Percentiles rank a stretch among this genome's conserved stretches.
Evolutionary conservation across 2,329 filamentous ascomycete species (phyloP).

Genomic region (Alternaria triticimaculans): DNA sequence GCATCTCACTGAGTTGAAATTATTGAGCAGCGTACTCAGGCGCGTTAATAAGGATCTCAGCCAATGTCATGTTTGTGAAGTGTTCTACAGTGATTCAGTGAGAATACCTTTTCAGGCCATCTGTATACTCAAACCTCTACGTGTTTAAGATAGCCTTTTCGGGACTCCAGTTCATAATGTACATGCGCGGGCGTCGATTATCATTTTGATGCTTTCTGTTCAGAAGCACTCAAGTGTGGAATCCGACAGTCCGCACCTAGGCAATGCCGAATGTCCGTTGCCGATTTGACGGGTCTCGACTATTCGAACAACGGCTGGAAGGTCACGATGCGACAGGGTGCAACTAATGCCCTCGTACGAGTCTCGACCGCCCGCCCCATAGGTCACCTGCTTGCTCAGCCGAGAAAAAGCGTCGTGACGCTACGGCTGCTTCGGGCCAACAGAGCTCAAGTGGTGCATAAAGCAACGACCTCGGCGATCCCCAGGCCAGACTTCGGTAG

Average conservation of each 20-base stretch:
- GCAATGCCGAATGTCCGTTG: not conserved
- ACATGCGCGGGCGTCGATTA: not conserved
- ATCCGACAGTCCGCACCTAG: not conserved
- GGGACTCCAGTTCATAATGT: not conserved
- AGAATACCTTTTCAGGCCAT: not conserved
- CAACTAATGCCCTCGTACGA: conserved; percentile 1
- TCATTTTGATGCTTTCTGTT: not conserved
- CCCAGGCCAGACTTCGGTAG: conserved; percentile 6
- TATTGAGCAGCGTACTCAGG: not conserved
- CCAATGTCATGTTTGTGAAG: not conserved
- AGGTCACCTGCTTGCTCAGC: conserved; percentile 23
- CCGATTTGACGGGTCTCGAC: not conserved
- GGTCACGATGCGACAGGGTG: conserved; percentile 1
- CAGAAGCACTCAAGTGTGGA: not conserved
- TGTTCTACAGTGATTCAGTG: not conserved
- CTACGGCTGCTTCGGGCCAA: conserved; percentile 16
- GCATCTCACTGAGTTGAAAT: not conserved
- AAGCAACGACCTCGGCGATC: conserved; percentile 14
- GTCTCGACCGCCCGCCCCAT: conserved; percentile 22
- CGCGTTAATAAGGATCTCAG: not conserved
- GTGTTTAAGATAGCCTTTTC: not conserved
- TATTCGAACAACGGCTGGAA: not conserved
- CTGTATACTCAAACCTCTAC: not conserved
- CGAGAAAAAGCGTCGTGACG: conserved; percentile 16
- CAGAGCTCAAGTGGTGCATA: conserved; percentile 24